Percentiles rank a stretch among this genome's conserved stretches.
Conservation (phyloP, 192 early-diverging fungal species). For the Phlyctochytrium planicorne region DNA sequence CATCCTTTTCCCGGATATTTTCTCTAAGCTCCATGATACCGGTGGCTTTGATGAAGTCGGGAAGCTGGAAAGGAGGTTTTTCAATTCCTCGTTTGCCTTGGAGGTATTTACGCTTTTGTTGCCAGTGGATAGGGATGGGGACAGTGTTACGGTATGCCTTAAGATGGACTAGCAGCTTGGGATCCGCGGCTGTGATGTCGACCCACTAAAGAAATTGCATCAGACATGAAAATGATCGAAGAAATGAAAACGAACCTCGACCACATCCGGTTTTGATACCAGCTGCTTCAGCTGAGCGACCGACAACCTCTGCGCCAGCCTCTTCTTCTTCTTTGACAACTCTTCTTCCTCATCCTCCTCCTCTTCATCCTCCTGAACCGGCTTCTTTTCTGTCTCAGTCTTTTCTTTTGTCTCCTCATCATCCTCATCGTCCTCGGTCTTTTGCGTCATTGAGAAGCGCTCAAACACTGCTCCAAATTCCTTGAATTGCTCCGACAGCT, state of each 20-base stretch:
- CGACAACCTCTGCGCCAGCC: constrained; percentile 55
- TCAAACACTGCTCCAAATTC: constrained; percentile 47
- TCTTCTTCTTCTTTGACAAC: constrained; percentile 49
- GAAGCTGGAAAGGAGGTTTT: constrained; percentile 91
- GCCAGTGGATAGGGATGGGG: constrained; percentile 94
- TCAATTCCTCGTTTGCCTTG: constrained; percentile 97
- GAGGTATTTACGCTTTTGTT: constrained; percentile 93
- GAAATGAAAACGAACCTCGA: constrained; percentile 64
- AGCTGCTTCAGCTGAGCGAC: constrained; percentile 93
- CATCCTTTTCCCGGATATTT: constrained; percentile 84
- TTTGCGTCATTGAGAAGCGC: constrained; percentile 34
- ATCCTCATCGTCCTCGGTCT: constrained; percentile 24
- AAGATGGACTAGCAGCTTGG: constrained; percentile 83
- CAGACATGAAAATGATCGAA: constrained; percentile 3
- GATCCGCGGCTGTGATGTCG: constrained; percentile 90
- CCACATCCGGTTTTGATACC: constrained; percentile 90
- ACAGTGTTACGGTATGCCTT: constrained; percentile 93
- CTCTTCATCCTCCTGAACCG: constrained; percentile 23
- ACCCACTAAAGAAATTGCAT: constrained; percentile 57
- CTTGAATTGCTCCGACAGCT: constrained; percentile 26
- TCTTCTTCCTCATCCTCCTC: constrained; percentile 27
- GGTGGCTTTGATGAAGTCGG: constrained; percentile 96
- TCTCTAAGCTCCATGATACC: constrained; percentile 97
- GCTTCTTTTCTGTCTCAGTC: not conserved
- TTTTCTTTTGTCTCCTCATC: constrained; percentile 15